These are phyloP conservation scores for Kluyveromyces aestuarii DNA, from an alignment of 805 yeast genomes.

Conservation along the genomic window DNA sequence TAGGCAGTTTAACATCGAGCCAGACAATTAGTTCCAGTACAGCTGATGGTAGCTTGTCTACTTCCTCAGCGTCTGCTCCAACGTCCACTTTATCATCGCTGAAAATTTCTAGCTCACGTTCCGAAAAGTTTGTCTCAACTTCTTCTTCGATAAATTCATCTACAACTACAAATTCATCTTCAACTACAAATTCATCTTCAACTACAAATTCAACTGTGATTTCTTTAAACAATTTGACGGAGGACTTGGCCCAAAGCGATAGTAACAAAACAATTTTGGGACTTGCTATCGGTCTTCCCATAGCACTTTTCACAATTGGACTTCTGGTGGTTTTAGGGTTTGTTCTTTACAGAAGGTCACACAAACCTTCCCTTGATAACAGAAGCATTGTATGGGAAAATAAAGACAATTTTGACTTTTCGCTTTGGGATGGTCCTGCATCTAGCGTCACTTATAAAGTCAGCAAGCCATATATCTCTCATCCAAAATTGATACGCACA, in stretches of 20 bases:
- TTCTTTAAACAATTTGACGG: background rate
- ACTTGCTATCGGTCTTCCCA: slow-evolving; percentile 25
- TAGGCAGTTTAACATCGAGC: background rate
- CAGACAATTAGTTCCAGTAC: background rate
- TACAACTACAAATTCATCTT: background rate
- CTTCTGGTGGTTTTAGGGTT: slow-evolving; percentile 12
- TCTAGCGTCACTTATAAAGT: slow-evolving; percentile 1
- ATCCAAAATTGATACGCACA: slow-evolving; percentile 3
- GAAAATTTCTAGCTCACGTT: background rate
- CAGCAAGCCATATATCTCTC: slow-evolving; percentile 1
- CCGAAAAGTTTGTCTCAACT: background rate
- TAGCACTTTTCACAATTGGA: slow-evolving; percentile 21
- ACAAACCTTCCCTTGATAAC: background rate
- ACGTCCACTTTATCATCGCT: background rate
- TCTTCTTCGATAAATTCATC: background rate
- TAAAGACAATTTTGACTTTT: background rate
- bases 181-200: background rate
- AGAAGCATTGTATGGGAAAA: background rate
- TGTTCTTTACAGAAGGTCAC: slow-evolving; percentile 9
- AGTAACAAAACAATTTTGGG: slow-evolving; percentile 11
- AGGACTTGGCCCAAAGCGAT: background rate
- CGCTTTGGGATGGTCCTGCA: background rate
- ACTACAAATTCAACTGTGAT: background rate
- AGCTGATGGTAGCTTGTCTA: background rate
- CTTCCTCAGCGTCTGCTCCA: background rate